A percentile compares a stretch with the other conserved stretches of the same genome.
phyloP scores from a whole-genome alignment of 2,329 filamentous ascomycete genomes.

The Fusarium sp. region DNA sequence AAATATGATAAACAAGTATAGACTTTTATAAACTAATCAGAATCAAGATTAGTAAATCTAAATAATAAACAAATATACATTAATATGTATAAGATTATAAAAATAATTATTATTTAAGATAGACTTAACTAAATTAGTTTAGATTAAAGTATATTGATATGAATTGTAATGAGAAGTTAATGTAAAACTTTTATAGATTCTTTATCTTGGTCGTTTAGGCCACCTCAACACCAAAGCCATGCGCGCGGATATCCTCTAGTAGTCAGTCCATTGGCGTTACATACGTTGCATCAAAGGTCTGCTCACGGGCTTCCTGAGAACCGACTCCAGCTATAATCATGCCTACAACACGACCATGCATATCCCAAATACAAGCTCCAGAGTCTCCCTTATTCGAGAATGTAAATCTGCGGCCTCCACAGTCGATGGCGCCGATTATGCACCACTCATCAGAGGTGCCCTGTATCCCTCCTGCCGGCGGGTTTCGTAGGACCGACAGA shows the following conservation, averaged over 20 bases:
- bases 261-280: constrained; percentile 28
- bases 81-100: no score
- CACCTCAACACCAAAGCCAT: constrained; percentile 13
- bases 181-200: no score
- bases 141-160: no score
- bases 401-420: fast-evolving
- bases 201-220: no score
- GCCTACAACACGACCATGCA: not conserved
- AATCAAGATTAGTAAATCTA: no score
- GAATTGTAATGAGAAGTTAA: no score
- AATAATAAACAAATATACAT: no score
- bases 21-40: no score
- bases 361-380: constrained; percentile 7
- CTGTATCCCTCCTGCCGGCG: no score
- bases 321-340: not conserved
- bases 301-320: fast-evolving
- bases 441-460: constrained; percentile 21
- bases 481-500: not conserved
- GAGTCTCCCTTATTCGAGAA: not conserved
- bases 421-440: not conserved
- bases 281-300: not conserved
- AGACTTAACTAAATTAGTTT: no score
- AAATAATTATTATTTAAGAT: no score
- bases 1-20: no score
- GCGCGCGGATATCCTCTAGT: constrained; percentile 3